Evolutionary conservation across 1,284 basidiomycete species (phyloP), one percentile per base, ranked within the genome.

Genomic region (Athelia sp.): DNA sequence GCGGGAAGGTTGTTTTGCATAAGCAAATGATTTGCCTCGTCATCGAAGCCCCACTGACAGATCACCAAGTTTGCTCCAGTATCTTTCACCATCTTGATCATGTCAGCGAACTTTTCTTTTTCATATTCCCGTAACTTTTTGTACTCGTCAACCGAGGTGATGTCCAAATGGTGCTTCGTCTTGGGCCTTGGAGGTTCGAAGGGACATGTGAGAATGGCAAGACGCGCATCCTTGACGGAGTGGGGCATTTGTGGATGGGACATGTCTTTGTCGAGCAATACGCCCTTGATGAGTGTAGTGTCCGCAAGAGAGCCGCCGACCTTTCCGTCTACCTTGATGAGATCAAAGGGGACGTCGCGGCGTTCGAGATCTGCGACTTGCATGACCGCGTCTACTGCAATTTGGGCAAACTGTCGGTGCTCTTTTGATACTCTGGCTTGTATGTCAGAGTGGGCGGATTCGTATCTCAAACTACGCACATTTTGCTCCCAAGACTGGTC

Each of bases 11-110:
- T 90, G 64, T 98, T 98, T 73, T 98, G 95, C 87, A 99, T 93
- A 58, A 99, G 71, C 62, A 99, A 62, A 67, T 99, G 96, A 67
- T 99, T 99, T 50, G 96, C 96, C 73, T 99, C 96, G 66, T 99
- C 97, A 64, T 99, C 96, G 66, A 99, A 99, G 55, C 96, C 96
- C 96, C 96, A 99, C 68, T 99, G 97, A 70, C 96, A 99, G 60
- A 99, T 97, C 58, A 99, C 96, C 51, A 99, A 72, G 70, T 99
- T 99, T 22, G 97, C 95, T 26, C 97, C 96, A n/a, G 93, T 90
- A 62, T 98, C 90, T 72, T 98, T 98, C 56, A 99, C 95, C 64
- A 83, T 79, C 70, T 90, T 89, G 71, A 99, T 98, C 97, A 99
- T 99, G 62, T 94, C 87, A 58, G 82, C 78, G 62, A 99, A 99